These are phyloP conservation scores for Citrus unshiu DNA, from an alignment of 345 rosid species.

Conservation along the genomic window DNA sequence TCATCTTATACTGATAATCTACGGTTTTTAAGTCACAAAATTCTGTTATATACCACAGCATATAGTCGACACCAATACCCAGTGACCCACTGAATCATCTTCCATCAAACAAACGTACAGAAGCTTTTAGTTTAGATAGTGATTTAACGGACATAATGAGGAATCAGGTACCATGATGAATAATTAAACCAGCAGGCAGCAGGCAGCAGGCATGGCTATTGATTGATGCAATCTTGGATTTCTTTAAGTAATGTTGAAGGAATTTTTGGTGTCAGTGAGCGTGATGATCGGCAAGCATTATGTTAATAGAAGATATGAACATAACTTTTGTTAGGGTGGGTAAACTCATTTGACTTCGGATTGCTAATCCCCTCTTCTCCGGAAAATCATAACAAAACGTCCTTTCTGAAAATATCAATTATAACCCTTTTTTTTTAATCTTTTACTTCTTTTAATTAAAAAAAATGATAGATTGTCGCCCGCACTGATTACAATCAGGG, in stretches of 20 bases:
- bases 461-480: too few species aligned
- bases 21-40: too few species aligned
- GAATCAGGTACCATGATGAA: neutral
- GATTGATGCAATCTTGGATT: neutral
- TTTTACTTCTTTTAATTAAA: too few species aligned
- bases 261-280: slow-evolving; percentile 1
- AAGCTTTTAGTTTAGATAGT: neutral
- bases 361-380: neutral
- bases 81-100: neutral
- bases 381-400: neutral
- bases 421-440: too few species aligned
- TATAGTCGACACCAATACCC: too few species aligned
- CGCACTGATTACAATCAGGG: too few species aligned
- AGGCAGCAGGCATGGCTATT: neutral
- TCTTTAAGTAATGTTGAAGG: slow-evolving; percentile 13
- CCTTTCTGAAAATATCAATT: too few species aligned
- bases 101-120: neutral
- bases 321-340: neutral
- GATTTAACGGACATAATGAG: neutral
- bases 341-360: slow-evolving; percentile 8
- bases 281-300: slow-evolving; percentile 20
- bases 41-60: neutral
- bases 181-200: neutral
- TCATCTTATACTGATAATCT: too few species aligned
- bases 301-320: too few species aligned